phyloP scores from a whole-genome alignment of 2,329 filamentous ascomycete genomes.

The Colletotrichum sp. region DNA sequence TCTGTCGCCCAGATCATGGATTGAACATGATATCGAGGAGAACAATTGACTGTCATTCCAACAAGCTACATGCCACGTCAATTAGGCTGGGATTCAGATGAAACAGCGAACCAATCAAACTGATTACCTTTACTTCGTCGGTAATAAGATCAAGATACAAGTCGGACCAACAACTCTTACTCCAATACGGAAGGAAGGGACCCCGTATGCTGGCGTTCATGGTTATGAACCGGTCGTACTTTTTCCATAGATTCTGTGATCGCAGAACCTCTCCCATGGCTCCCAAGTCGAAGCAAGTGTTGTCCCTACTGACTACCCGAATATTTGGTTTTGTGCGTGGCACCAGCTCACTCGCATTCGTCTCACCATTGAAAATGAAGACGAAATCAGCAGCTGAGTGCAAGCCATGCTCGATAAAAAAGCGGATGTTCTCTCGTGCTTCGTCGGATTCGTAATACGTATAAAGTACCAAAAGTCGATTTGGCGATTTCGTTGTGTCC shows the following conservation, averaged over 20 bases:
- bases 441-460: conserved; percentile 36
- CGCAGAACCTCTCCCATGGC: conserved; percentile 38
- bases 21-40: conserved; percentile 37
- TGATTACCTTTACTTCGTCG: conserved; percentile 31
- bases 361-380: conserved; percentile 35
- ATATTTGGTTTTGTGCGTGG: conserved; percentile 33
- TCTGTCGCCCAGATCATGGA: conserved; percentile 44
- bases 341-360: conserved; percentile 27
- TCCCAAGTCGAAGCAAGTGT: conserved; percentile 38
- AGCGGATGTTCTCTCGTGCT: conserved; percentile 36
- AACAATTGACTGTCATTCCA: conserved; percentile 40
- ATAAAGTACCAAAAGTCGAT: conserved; percentile 34
- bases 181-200: conserved; percentile 40
- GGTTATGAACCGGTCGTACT: conserved; percentile 40
- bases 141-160: conserved; percentile 34
- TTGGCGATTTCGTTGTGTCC: no score
- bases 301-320: conserved; percentile 30
- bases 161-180: conserved; percentile 39
- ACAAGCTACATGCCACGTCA: conserved; percentile 33
- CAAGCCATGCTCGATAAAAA: conserved; percentile 39
- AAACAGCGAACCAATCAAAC: background rate
- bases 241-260: conserved; percentile 32
- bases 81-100: background rate
- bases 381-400: conserved; percentile 42
- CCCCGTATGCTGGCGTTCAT: conserved; percentile 39